Evolutionary conservation across 306 rosid genomes (phyloP).

Genomic region (Cicer yamashitae): DNA sequence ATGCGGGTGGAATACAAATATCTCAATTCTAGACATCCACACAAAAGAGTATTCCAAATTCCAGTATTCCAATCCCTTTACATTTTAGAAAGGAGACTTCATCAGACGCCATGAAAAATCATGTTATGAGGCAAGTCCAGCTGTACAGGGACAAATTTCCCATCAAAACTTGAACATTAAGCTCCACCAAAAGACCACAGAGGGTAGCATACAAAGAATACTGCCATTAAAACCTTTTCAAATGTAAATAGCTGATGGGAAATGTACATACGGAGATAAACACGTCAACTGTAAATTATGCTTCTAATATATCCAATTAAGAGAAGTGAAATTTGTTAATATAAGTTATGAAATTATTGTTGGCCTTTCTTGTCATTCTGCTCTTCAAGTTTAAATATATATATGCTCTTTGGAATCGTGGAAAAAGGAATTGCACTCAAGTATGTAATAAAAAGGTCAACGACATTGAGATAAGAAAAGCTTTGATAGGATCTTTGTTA

Average conservation of each 20-base stretch:
- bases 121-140: slow-evolving; percentile 8
- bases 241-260: slow-evolving; percentile 9
- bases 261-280: slow-evolving; percentile 7
- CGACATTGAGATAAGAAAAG: slow-evolving; percentile 19
- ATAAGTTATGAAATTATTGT: slow-evolving; percentile 26
- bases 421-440: slow-evolving; percentile 25
- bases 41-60: background rate
- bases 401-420: slow-evolving; percentile 13
- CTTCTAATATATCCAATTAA: slow-evolving; percentile 21
- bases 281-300: background rate
- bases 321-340: slow-evolving; percentile 5
- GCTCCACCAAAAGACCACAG: slow-evolving; percentile 10
- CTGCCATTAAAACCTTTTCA: background rate
- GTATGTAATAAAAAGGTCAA: slow-evolving; percentile 22
- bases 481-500: slow-evolving; percentile 15
- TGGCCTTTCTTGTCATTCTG: slow-evolving; percentile 27
- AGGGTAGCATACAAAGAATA: slow-evolving; percentile 21
- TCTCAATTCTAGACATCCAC: background rate
- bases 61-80: background rate
- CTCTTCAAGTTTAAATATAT: slow-evolving; percentile 32
- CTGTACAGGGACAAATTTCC: slow-evolving; percentile 29
- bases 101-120: slow-evolving; percentile 15
- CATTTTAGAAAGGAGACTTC: slow-evolving; percentile 24
- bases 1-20: background rate
- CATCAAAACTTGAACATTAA: slow-evolving; percentile 10